Base-by-base conservation (phyloP, 2,329 filamentous ascomycete genomes). In the Arachnomyces sp. region DNA sequence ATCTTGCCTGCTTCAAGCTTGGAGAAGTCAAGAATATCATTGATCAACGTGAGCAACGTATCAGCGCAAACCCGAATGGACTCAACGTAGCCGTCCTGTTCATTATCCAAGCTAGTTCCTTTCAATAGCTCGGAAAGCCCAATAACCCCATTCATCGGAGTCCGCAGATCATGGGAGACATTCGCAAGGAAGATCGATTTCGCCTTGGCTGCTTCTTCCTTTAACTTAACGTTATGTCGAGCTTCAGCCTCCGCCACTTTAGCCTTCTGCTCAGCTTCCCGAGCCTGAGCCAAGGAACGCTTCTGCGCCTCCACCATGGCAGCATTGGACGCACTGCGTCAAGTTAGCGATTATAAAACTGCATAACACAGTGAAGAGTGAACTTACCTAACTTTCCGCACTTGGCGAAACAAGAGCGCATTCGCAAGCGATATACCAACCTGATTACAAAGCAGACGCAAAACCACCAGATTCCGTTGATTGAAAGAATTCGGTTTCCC, bases 141-240 rank as follows among this genome's bases (percentile, higher is more conserved):
- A 53, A 98, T 72, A 36, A 96, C 95, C 9, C 90, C 92, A 56
- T 96, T 96, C 42, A 96, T 73, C 0, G 92, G 92, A 1, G 92
- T 98, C 58, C 95, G 93, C 28, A 98, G 72, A 61, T 96, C 80
- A 50, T 84, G 80, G 1, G 75, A 80, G 37, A 96, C 95, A 53
- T 96, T 96, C 13, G 92, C 92, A 47, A 98, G 93, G 66, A 96
- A 96, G 7, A 96, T 72, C 0, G 92, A 96, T 67, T 98, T 98
- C 1, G 77, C 77, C 52, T 73, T 78, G 6, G 78, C 77, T 15
- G 78, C 78, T 55, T 82, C 78, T 55, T 82, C 78, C 49, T 82
- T 82, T 31, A 82, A 61, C 49, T 75, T 76, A 55, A 82, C 78
- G 53, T 80, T 81, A 46, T 76, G 72, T 49, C 78, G 74, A 2